Evolutionary conservation across 306 rosid species (phyloP).

Genomic region (Quercus parvula): DNA sequence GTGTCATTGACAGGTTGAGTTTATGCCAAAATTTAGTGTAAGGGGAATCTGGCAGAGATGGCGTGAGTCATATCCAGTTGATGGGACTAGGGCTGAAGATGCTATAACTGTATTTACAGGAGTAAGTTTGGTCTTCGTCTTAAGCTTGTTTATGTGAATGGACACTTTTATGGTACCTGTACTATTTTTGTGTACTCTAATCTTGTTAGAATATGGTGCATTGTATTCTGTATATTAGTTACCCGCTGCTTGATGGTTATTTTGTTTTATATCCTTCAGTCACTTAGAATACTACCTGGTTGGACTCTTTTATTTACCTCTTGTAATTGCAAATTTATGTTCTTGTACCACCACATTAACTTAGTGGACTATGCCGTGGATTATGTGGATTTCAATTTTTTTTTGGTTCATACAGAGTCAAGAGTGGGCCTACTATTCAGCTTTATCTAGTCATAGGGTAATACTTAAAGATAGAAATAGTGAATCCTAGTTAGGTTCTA

Average conservation of each 20-base stretch:
- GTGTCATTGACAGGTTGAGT: constrained; percentile 74
- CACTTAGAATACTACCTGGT: constrained; percentile 2
- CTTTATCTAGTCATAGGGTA: background rate
- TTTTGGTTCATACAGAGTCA: background rate
- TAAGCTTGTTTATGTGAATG: background rate
- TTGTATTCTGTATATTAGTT: constrained; percentile 11
- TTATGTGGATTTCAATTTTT: background rate
- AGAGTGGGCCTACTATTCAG: background rate
- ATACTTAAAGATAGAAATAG: background rate
- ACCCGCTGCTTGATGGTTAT: constrained; percentile 11
- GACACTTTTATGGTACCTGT: constrained; percentile 1
- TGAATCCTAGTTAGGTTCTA: background rate
- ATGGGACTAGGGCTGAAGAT: constrained; percentile 52
- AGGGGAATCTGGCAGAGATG: constrained; percentile 92
- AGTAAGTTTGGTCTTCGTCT: constrained; percentile 49
- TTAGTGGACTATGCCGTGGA: background rate
- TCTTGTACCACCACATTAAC: background rate
- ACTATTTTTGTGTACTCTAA: constrained; percentile 15
- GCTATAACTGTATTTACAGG: constrained; percentile 83
- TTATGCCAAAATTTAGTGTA: constrained; percentile 93
- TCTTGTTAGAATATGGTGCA: constrained; percentile 1
- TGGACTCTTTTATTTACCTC: constrained; percentile 6
- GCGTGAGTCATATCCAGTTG: constrained; percentile 82
- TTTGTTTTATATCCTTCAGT: background rate
- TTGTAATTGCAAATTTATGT: background rate